Percentiles rank a stretch among this genome's conserved stretches.
phyloP scores from a whole-genome alignment of 495 filamentous ascomycete genomes.

The Cercophora sp. region DNA sequence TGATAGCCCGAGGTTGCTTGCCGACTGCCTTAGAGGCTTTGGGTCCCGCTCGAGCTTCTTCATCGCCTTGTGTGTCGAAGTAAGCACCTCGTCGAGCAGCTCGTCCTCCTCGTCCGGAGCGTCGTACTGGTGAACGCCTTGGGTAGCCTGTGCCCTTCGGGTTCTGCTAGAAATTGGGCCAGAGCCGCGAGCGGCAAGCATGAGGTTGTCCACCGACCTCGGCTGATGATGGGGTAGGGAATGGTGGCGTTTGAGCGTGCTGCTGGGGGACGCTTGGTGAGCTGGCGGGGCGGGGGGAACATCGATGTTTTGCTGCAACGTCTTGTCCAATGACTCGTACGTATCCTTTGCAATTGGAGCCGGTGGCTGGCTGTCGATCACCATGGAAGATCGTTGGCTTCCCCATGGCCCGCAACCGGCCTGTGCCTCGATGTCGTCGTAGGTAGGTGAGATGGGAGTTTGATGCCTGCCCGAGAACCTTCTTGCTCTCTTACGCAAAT shows the following conservation, averaged over 20 bases:
- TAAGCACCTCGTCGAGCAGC: conserved; percentile 75
- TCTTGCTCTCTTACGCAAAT: conserved; percentile 88
- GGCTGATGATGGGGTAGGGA: conserved; percentile 70
- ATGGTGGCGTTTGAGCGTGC: conserved; percentile 62
- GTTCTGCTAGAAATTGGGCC: conserved; percentile 80
- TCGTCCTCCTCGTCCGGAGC: conserved; percentile 97
- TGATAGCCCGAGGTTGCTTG: conserved; percentile 56
- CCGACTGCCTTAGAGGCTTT: conserved; percentile 50
- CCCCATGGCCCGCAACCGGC: conserved; percentile 88
- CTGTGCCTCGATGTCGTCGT: conserved; percentile 86
- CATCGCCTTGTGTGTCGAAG: conserved; percentile 47
- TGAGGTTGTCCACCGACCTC: conserved; percentile 60
- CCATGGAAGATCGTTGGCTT: conserved; percentile 76
- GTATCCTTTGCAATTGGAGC: conserved; percentile 53
- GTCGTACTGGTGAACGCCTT: conserved; percentile 81
- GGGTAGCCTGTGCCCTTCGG: conserved; percentile 71
- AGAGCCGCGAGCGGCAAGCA: conserved; percentile 45
- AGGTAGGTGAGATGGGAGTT: conserved; percentile 63
- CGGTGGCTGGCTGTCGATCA: conserved; percentile 60
- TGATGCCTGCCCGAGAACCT: conserved; percentile 89
- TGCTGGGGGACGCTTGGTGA: conserved; percentile 48
- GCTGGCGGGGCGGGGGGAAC: conserved; percentile 53
- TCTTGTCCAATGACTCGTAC: conserved; percentile 71
- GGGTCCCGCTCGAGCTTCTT: conserved; percentile 49
- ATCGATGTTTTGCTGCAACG: conserved; percentile 64